Evolutionary conservation across 805 yeast genomes (phyloP).

Genomic region (Clavispora carvajalis): DNA sequence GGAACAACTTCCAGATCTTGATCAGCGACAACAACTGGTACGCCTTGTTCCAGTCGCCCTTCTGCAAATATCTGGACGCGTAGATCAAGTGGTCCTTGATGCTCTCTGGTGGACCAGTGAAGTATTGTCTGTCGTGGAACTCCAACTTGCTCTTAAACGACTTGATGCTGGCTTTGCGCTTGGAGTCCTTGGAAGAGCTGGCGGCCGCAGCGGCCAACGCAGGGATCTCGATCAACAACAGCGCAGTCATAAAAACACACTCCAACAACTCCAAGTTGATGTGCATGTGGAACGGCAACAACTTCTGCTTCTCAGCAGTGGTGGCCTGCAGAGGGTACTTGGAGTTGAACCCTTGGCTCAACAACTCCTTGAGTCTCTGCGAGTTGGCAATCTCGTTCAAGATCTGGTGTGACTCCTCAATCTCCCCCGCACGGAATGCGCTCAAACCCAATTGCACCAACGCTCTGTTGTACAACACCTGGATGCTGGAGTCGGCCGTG

Average conservation of each 20-base stretch:
- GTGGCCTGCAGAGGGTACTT: slow-evolving; percentile 57
- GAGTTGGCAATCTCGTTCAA: slow-evolving; percentile 85
- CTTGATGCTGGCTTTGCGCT: slow-evolving; percentile 55
- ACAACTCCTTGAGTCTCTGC: slow-evolving; percentile 79
- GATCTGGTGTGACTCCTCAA: slow-evolving; percentile 80
- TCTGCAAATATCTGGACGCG: slow-evolving; percentile 83
- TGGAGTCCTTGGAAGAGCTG: slow-evolving; percentile 54
- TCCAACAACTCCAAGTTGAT: slow-evolving; percentile 93
- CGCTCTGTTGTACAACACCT: slow-evolving; percentile 91
- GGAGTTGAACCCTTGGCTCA: slow-evolving; percentile 81
- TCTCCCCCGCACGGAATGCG: slow-evolving; percentile 87
- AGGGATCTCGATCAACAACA: slow-evolving; percentile 88
- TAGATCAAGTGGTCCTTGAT: slow-evolving; percentile 89
- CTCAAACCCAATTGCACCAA: slow-evolving; percentile 92
- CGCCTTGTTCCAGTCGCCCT: slow-evolving; percentile 85
- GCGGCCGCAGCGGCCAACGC: slow-evolving; percentile 61
- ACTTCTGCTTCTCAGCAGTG: slow-evolving; percentile 66
- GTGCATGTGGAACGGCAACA: slow-evolving; percentile 97
- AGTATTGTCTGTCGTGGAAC: slow-evolving; percentile 87
- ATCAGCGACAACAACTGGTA: slow-evolving; percentile 66
- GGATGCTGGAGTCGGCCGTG: slow-evolving; percentile 78
- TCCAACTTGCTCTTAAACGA: slow-evolving; percentile 89
- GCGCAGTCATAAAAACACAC: slow-evolving; percentile 86
- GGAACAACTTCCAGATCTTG: slow-evolving; percentile 81
- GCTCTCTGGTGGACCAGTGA: slow-evolving; percentile 97